Percentiles rank a stretch among this genome's conserved stretches.
Evolutionary conservation across 176 grass and related monocot genomes (phyloP).

Genomic region (Olyra latifolia): DNA sequence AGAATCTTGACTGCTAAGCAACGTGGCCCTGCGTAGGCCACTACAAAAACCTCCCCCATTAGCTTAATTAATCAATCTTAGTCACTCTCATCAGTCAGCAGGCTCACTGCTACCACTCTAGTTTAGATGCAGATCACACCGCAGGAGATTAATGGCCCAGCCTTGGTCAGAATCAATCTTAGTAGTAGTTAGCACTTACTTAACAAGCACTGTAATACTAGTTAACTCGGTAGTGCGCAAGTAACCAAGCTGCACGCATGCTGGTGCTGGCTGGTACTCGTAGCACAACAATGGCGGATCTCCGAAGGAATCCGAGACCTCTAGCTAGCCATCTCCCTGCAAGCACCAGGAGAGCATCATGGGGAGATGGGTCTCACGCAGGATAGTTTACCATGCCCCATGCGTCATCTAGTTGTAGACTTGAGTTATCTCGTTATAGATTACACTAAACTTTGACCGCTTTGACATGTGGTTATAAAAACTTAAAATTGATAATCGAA

Average conservation of each 20-base stretch:
- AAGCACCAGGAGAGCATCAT: conserved; percentile 13
- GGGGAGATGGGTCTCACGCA: conserved; percentile 12
- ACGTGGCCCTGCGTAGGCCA: conserved; percentile 41
- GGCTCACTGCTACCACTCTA: background rate
- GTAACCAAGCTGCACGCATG: background rate
- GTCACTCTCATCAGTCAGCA: background rate
- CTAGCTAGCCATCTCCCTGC: conserved; percentile 17
- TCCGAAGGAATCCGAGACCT: conserved; percentile 35
- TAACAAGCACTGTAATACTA: background rate
- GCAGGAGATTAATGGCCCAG: background rate
- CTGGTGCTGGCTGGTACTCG: background rate
- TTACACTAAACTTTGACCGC: too few species aligned
- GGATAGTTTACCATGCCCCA: background rate
- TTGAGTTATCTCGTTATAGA: too few species aligned
- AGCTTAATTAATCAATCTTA: conserved; percentile 19
- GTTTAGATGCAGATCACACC: background rate
- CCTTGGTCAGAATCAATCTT: background rate
- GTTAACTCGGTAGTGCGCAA: conserved; percentile 8
- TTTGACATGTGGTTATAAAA: too few species aligned
- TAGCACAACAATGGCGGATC: background rate
- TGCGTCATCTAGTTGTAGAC: too few species aligned
- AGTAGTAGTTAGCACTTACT: too few species aligned
- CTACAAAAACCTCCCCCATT: background rate
- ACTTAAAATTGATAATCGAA: too few species aligned
- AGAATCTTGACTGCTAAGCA: conserved; percentile 58